Evolutionary conservation across 2,329 filamentous ascomycete species (phyloP).

Genomic region (Fusarium decemcellulare): DNA sequence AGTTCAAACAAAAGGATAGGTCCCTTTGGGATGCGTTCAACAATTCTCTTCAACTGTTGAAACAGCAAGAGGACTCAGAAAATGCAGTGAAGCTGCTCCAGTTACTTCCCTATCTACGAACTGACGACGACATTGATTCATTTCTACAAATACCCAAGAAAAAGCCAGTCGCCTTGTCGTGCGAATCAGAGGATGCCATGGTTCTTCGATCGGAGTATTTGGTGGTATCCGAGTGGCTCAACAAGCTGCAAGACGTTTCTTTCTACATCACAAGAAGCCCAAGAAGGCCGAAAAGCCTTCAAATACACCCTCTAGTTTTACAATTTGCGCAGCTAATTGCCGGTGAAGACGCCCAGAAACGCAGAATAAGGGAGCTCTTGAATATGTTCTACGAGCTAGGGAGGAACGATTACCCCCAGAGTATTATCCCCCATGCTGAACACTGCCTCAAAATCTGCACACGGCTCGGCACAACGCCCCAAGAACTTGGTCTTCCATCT

Average conservation of each 20-base stretch:
- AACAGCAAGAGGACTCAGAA: not conserved
- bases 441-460: not conserved
- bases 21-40: slow-evolving; percentile 2
- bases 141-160: not conserved
- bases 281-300: not conserved
- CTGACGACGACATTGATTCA: slow-evolving; percentile 3
- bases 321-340: not conserved
- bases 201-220: too few relatives aligned
- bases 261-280: not conserved
- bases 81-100: not conserved
- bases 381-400: too few relatives aligned
- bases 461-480: not conserved
- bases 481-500: not conserved
- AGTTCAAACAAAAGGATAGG: not conserved
- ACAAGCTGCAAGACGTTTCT: not conserved
- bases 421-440: too few relatives aligned
- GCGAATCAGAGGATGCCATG: too few relatives aligned
- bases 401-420: too few relatives aligned
- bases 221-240: too few relatives aligned
- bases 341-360: not conserved
- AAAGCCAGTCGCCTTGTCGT: too few relatives aligned
- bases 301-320: not conserved
- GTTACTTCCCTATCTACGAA: slow-evolving; percentile 9
- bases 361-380: too few relatives aligned
- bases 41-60: not conserved